Conservation (phyloP, 2,329 filamentous ascomycete genomes). For the Monosporascus sp. region DNA sequence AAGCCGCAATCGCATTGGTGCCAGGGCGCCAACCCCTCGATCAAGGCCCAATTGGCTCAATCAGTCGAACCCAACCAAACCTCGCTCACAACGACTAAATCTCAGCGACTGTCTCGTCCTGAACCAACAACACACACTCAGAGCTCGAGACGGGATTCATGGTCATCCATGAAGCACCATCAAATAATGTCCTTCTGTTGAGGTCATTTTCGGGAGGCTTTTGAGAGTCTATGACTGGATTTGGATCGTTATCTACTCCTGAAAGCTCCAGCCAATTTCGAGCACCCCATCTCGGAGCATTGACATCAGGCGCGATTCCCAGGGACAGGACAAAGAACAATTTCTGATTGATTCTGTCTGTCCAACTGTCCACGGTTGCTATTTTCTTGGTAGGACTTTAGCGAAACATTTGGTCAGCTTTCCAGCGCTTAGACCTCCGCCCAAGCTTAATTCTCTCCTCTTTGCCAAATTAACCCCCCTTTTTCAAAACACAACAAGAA, state of each 20-base stretch:
- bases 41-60: too few species aligned
- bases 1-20: neutral
- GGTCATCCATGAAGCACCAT: neutral
- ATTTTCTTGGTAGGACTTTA: neutral
- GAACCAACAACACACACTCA: too few species aligned
- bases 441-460: too few species aligned
- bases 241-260: neutral
- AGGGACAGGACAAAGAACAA: neutral
- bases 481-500: too few species aligned
- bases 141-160: neutral
- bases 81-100: too few species aligned
- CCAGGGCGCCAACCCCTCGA: too few species aligned
- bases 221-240: neutral
- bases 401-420: neutral
- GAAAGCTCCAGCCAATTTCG: neutral
- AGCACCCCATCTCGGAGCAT: neutral
- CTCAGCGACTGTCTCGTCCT: too few species aligned
- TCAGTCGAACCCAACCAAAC: too few species aligned
- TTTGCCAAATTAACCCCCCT: too few species aligned
- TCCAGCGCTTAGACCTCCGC: too few species aligned
- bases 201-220: neutral
- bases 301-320: neutral
- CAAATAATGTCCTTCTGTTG: neutral
- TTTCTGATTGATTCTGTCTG: neutral
- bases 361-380: neutral